Conservation (phyloP, 441 rosid species). For the Viola pubescens region DNA sequence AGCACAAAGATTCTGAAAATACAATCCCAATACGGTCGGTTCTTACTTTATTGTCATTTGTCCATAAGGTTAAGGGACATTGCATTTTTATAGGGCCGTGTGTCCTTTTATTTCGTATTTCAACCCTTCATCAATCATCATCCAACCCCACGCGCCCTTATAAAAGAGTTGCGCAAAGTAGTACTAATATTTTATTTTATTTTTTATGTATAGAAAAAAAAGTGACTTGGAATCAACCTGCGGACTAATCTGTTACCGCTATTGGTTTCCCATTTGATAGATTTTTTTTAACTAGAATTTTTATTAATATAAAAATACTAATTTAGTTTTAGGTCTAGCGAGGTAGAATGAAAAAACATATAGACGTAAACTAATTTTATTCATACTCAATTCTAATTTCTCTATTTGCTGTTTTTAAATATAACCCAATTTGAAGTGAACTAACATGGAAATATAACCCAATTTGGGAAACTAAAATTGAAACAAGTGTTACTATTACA, state of each 20-base stretch:
- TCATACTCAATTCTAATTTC: no score
- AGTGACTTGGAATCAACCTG: neutral
- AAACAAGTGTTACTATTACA: no score
- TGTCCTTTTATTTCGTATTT: neutral
- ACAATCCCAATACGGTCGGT: conserved; percentile 23
- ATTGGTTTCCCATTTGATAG: neutral
- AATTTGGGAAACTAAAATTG: no score
- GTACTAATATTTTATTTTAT: neutral
- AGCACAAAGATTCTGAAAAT: conserved; percentile 18
- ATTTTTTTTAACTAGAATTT: no score
- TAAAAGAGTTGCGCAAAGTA: neutral
- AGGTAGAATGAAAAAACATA: no score
- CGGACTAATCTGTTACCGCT: neutral
- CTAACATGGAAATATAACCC: no score
- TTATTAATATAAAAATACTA: no score
- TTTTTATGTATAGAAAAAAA: no score
- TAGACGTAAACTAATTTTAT: no score
- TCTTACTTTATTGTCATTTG: neutral
- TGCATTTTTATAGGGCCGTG: neutral
- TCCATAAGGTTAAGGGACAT: neutral
- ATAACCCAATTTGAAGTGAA: no score
- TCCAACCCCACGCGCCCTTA: neutral
- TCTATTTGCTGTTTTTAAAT: no score
- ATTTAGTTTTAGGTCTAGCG: no score
- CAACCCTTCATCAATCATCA: neutral